These are phyloP conservation scores for Neurospora sp. DNA, from an alignment of 495 filamentous ascomycete genomes.

Conservation along the genomic window DNA sequence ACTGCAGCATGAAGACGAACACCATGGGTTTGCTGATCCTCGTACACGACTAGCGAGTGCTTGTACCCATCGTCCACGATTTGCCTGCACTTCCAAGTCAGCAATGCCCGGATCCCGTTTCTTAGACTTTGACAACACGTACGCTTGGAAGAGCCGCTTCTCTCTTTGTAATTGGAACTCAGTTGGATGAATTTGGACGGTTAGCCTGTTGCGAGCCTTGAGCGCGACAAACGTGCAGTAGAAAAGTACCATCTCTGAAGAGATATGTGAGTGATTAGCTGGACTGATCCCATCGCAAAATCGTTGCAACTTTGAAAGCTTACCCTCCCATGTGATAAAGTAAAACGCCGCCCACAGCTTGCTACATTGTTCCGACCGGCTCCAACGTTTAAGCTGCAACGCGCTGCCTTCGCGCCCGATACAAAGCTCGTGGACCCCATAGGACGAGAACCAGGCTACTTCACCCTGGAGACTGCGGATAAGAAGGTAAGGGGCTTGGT, in stretches of 20 bases:
- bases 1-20: constrained; percentile 45
- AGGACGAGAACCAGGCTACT: constrained; percentile 35
- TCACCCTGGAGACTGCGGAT: constrained; percentile 29
- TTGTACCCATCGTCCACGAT: constrained; percentile 61
- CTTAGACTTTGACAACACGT: constrained; percentile 14
- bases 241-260: constrained; percentile 61
- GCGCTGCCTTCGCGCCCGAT: constrained; percentile 37
- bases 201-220: constrained; percentile 54
- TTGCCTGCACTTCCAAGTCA: constrained; percentile 35
- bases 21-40: constrained; percentile 53
- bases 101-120: constrained; percentile 1
- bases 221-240: constrained; percentile 67
- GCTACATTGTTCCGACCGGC: constrained; percentile 27
- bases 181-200: constrained; percentile 37
- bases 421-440: constrained; percentile 40
- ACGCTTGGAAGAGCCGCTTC: constrained; percentile 61
- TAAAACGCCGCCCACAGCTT: constrained; percentile 42
- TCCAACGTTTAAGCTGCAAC: constrained; percentile 41
- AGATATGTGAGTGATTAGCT: not conserved
- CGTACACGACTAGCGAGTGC: constrained; percentile 63
- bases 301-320: not conserved
- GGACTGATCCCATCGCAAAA: not conserved
- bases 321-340: constrained; percentile 49
- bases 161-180: constrained; percentile 57
- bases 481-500: constrained; percentile 33